A percentile compares a stretch with the other conserved stretches of the same genome.
Conservation (phyloP, 208 protist species). For the Strigomonas culicis region DNA sequence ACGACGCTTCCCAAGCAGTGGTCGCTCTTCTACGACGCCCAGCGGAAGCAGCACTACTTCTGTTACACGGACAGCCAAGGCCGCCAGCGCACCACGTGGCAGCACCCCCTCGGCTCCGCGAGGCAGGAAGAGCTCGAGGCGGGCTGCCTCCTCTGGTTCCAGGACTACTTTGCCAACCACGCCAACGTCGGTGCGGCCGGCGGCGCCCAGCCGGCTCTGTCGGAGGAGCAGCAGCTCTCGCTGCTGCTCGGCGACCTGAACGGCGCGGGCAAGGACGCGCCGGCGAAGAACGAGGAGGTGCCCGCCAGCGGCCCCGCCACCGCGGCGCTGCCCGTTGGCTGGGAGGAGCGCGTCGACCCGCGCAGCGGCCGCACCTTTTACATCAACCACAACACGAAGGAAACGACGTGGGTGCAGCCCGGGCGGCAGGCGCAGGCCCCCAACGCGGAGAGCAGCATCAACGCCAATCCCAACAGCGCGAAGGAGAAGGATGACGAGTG, state of each 20-base stretch:
- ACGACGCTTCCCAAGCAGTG: constrained; percentile 54
- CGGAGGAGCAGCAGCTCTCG: constrained; percentile 30
- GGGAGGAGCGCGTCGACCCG: constrained; percentile 33
- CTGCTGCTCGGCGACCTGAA: constrained; percentile 7
- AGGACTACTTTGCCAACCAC: constrained; percentile 15
- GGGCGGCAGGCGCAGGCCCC: neutral
- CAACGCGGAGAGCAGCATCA: neutral
- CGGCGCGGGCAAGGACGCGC: constrained; percentile 7
- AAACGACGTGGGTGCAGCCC: constrained; percentile 58
- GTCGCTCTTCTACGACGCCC: constrained; percentile 48
- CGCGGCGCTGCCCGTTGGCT: constrained; percentile 26
- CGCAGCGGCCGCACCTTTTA: constrained; percentile 56
- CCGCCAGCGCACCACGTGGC: constrained; percentile 43
- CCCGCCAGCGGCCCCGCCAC: constrained; percentile 9
- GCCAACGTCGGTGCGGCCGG: too few relatives aligned
- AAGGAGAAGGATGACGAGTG: neutral
- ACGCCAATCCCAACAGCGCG: constrained; percentile 8
- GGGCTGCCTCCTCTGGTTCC: constrained; percentile 33
- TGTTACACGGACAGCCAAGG: constrained; percentile 51
- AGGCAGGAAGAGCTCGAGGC: constrained; percentile 43
- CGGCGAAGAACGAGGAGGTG: neutral
- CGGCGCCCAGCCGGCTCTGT: too few relatives aligned
- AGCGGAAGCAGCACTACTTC: constrained; percentile 32
- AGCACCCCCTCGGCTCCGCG: constrained; percentile 46
- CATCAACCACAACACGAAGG: constrained; percentile 63